Percentiles rank a stretch among this genome's conserved stretches.
Conservation (phyloP, 2,329 filamentous ascomycete genomes). For the Ophiocordyceps robertsii region DNA sequence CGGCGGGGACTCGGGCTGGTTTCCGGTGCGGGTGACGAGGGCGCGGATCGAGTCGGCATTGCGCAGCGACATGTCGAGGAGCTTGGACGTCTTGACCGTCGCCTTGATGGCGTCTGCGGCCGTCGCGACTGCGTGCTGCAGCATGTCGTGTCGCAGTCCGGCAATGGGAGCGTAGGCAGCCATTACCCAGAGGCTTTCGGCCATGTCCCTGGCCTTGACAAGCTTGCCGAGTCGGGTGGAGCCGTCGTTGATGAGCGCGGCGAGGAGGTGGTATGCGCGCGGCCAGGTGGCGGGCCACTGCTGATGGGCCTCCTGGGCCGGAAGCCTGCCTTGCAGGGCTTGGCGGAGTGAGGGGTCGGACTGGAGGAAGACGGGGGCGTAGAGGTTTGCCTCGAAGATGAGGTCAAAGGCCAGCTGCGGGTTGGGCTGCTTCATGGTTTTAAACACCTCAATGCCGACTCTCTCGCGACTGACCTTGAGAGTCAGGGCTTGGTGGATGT, state of each 20-base stretch:
- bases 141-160: neutral
- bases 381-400: slow-evolving; percentile 1
- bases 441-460: slow-evolving; percentile 60
- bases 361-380: neutral
- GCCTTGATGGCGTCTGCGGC: neutral
- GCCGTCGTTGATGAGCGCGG: neutral
- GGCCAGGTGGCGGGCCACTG: slow-evolving; percentile 1
- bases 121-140: neutral
- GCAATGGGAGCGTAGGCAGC: neutral
- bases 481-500: slow-evolving; percentile 67
- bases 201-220: neutral
- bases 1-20: neutral
- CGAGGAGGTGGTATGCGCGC: neutral
- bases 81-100: neutral
- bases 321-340: neutral
- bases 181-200: neutral
- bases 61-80: neutral
- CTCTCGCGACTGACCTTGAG: slow-evolving; percentile 87
- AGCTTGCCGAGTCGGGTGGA: neutral
- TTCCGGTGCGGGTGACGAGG: neutral
- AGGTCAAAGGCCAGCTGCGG: slow-evolving; percentile 51
- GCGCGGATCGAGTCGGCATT: neutral
- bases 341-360: neutral
- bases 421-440: neutral
- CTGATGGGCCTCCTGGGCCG: neutral